Percentiles rank a stretch among this genome's conserved stretches.
These are phyloP conservation scores for Scheffersomyces cryptocercus DNA, from an alignment of 1,139 yeast species.

Conservation along the genomic window DNA sequence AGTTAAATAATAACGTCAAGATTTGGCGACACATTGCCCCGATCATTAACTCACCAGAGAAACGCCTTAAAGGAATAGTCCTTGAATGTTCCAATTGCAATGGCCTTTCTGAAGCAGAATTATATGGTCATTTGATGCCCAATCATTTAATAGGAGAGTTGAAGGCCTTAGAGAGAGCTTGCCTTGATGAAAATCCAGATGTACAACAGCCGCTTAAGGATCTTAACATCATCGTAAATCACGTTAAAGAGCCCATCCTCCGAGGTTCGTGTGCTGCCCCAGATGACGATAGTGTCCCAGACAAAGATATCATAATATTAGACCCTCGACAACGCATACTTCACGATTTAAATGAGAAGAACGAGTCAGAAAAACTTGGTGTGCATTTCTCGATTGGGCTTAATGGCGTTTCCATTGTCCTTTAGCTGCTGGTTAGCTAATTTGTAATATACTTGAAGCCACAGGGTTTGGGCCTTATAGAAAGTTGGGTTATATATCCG, in stretches of 20 bases:
- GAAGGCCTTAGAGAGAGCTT: conserved; percentile 27
- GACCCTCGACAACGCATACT: conserved; percentile 63
- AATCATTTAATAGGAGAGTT: conserved; percentile 60
- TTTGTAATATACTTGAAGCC: background rate
- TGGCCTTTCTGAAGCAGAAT: conserved; percentile 39
- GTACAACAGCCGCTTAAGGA: conserved; percentile 38
- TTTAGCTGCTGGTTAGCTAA: conserved; percentile 5
- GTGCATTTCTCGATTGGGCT: conserved; percentile 52
- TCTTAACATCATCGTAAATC: conserved; percentile 64
- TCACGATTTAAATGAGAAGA: conserved; percentile 46
- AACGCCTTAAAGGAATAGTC: conserved; percentile 51
- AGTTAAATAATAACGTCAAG: conserved; percentile 37
- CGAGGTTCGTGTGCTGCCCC: conserved; percentile 4
- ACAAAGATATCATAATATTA: conserved; percentile 9
- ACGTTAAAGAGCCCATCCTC: conserved; percentile 60
- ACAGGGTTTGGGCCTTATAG: too few relatives aligned
- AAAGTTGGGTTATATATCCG: too few relatives aligned
- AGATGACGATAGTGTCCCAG: conserved; percentile 10
- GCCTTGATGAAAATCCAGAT: conserved; percentile 12
- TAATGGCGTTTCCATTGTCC: conserved; percentile 44
- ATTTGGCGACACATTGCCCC: conserved; percentile 64
- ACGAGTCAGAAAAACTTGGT: conserved; percentile 33
- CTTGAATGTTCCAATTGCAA: conserved; percentile 75
- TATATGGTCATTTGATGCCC: conserved; percentile 85
- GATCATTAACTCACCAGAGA: conserved; percentile 30